Evolutionary conservation across 192 early-diverging fungal genomes (phyloP).

Genomic region (Umbelopsis sp.): DNA sequence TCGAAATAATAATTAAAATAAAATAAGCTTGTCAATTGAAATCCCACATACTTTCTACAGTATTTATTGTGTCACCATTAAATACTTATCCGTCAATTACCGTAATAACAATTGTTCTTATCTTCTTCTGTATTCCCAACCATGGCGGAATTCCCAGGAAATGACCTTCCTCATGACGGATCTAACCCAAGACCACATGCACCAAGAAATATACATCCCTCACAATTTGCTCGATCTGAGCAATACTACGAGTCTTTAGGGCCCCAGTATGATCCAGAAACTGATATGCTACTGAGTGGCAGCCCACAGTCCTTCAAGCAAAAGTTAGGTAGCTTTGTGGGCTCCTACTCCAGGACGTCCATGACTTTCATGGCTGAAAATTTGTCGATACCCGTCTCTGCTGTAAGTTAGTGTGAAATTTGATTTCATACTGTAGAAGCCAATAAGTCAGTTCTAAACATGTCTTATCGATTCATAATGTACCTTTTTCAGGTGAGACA

Average conservation of each 20-base stretch:
- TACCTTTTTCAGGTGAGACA: background rate
- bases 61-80: background rate
- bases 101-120: background rate
- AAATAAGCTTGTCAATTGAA: too few species aligned
- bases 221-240: slow-evolving; percentile 14
- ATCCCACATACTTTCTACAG: background rate
- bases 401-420: background rate
- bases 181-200: background rate
- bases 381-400: slow-evolving; percentile 8
- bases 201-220: slow-evolving; percentile 27
- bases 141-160: slow-evolving; percentile 14
- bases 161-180: background rate
- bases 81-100: background rate
- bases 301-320: slow-evolving; percentile 11
- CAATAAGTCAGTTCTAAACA: background rate
- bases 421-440: background rate
- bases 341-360: slow-evolving; percentile 34
- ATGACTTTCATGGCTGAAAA: slow-evolving; percentile 39
- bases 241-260: slow-evolving; percentile 1
- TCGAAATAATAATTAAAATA: background rate
- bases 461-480: background rate
- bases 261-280: background rate
- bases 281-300: background rate
- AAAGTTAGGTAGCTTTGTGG: slow-evolving; percentile 29
- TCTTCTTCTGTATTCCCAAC: background rate